Conservation (phyloP, 331 rosid species). For the Rosa hybrid region DNA sequence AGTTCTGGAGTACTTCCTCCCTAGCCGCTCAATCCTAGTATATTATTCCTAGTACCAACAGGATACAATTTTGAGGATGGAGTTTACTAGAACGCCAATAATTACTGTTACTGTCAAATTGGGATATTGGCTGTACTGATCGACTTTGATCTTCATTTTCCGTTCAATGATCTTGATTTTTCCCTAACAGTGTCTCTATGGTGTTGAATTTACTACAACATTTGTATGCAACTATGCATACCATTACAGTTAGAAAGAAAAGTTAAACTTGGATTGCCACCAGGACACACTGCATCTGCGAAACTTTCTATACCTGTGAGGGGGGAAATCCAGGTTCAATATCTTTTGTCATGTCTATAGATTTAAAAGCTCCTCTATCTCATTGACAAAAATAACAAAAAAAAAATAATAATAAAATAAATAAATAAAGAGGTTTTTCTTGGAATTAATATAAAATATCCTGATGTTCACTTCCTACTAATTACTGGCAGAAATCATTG, state of each 20-base stretch:
- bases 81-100: neutral
- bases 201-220: neutral
- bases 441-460: neutral
- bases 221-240: constrained; percentile 1
- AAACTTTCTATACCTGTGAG: constrained; percentile 25
- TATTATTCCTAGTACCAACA: neutral
- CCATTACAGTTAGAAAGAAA: constrained; percentile 61
- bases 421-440: neutral
- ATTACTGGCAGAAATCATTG: constrained; percentile 42
- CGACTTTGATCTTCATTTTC: neutral
- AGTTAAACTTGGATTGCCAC: constrained; percentile 41
- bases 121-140: neutral
- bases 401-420: neutral
- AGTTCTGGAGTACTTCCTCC: neutral
- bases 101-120: neutral
- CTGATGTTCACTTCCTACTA: constrained; percentile 7
- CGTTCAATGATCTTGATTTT: neutral
- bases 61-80: neutral
- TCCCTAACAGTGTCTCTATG: neutral
- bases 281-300: constrained; percentile 23
- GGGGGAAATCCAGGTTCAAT: constrained; percentile 37
- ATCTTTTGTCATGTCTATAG: neutral
- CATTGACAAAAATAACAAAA: too few relatives aligned
- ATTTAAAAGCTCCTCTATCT: too few relatives aligned
- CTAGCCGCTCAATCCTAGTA: neutral